phyloP scores from a whole-genome alignment of 2,329 filamentous ascomycete genomes.

The Pleurostoma richardsiae region DNA sequence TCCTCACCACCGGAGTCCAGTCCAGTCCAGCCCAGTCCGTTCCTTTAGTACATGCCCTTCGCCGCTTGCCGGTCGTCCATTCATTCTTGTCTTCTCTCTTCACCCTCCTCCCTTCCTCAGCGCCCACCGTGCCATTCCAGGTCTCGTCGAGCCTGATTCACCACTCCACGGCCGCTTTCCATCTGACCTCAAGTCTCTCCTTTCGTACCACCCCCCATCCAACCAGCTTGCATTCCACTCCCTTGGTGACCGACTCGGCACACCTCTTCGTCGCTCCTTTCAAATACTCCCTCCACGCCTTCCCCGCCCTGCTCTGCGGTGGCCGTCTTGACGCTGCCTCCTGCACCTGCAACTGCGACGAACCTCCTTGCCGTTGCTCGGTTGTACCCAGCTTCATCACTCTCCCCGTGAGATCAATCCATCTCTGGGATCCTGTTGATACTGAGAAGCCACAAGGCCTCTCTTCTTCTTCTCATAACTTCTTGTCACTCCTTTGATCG shows the following conservation, averaged over 20 bases:
- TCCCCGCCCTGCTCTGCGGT: background rate
- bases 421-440: constrained; percentile 1
- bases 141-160: background rate
- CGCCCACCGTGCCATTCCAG: too few species aligned
- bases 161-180: background rate
- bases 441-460: constrained; percentile 5
- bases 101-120: background rate
- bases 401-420: background rate
- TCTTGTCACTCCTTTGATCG: constrained; percentile 14
- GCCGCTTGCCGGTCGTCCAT: constrained; percentile 10
- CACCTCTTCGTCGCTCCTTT: background rate
- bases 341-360: too few species aligned
- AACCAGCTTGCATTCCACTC: background rate
- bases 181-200: background rate
- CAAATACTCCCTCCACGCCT: background rate
- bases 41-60: constrained; percentile 3
- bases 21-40: constrained; percentile 9
- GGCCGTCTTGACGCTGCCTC: too few species aligned
- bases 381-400: background rate
- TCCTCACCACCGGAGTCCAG: background rate
- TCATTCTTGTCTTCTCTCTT: constrained; percentile 1
- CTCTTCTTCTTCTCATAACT: constrained; percentile 7
- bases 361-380: too few species aligned
- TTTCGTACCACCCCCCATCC: background rate
- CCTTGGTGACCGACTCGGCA: background rate